A percentile compares a stretch with the other conserved stretches of the same genome.
These are phyloP conservation scores for Wallacemonas sp. DNA, from an alignment of 208 protist species.

Conservation along the genomic window DNA sequence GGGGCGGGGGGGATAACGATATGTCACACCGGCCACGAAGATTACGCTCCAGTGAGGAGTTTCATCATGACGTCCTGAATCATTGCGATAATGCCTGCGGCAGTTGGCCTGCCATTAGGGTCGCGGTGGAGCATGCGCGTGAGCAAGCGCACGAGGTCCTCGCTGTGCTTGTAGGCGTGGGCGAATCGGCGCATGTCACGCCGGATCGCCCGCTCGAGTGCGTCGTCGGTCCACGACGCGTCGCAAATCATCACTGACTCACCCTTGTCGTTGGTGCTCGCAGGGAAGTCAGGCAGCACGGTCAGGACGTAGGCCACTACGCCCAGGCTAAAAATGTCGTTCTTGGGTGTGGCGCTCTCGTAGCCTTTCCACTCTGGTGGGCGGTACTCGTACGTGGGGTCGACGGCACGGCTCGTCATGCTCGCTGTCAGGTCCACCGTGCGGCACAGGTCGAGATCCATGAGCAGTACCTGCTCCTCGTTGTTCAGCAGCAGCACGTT, in stretches of 20 bases:
- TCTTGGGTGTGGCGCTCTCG: slow-evolving; percentile 51
- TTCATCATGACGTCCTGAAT: slow-evolving; percentile 57
- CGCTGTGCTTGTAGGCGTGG: slow-evolving; percentile 49
- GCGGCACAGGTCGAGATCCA: slow-evolving; percentile 85
- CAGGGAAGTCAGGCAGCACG: slow-evolving; percentile 70
- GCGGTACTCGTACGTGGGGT: slow-evolving; percentile 82
- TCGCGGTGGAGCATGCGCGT: slow-evolving; percentile 68
- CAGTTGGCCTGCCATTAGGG: slow-evolving; percentile 45
- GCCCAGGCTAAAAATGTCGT: slow-evolving; percentile 87
- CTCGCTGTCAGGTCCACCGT: slow-evolving; percentile 50
- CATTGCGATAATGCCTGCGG: slow-evolving; percentile 37
- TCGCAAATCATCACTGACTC: slow-evolving; percentile 54
- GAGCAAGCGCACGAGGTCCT: slow-evolving; percentile 58
- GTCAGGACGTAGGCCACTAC: slow-evolving; percentile 81
- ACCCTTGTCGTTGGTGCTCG: slow-evolving; percentile 49
- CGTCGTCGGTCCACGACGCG: slow-evolving; percentile 46
- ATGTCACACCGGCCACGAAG: too few species aligned
- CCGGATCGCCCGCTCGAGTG: slow-evolving; percentile 49
- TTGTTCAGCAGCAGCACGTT: slow-evolving; percentile 86
- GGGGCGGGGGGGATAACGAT: too few species aligned
- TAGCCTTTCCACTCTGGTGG: slow-evolving; percentile 57
- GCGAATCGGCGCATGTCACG: slow-evolving; percentile 29
- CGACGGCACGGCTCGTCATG: slow-evolving; percentile 32
- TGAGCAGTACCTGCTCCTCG: slow-evolving; percentile 83
- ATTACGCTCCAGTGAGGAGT: slow-evolving; percentile 3